phyloP scores from a whole-genome alignment of 805 yeast species.

The Blastobotrys attinorum region DNA sequence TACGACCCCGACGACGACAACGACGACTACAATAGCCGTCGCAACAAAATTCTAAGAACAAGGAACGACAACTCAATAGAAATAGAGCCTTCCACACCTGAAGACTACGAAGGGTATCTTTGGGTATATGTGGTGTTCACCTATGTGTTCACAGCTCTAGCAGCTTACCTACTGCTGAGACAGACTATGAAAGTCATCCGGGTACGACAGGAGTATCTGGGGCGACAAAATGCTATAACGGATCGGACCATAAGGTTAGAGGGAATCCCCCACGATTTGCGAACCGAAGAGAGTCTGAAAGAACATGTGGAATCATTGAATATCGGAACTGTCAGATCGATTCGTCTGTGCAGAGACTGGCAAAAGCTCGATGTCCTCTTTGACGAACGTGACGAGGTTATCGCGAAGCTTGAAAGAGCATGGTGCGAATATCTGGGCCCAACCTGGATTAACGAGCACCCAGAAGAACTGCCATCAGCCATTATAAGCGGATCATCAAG shows the following conservation, averaged over 20 bases:
- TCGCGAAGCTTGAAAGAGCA: slow-evolving; percentile 53
- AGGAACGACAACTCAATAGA: neutral
- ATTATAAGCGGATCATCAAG: neutral
- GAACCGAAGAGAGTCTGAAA: slow-evolving; percentile 62
- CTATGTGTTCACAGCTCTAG: slow-evolving; percentile 68
- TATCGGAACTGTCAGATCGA: slow-evolving; percentile 69
- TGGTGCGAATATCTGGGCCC: slow-evolving; percentile 65
- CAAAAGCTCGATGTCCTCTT: slow-evolving; percentile 58
- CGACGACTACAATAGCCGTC: slow-evolving; percentile 7
- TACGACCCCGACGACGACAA: slow-evolving; percentile 44
- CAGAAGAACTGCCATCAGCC: neutral
- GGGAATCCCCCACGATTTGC: slow-evolving; percentile 78
- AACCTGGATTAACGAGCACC: slow-evolving; percentile 13
- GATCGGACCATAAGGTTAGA: slow-evolving; percentile 83
- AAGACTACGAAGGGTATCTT: slow-evolving; percentile 47
- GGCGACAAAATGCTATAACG: slow-evolving; percentile 79
- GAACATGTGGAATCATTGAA: slow-evolving; percentile 70
- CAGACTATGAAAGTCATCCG: slow-evolving; percentile 69
- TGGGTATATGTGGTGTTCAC: slow-evolving; percentile 89
- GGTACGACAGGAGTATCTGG: slow-evolving; percentile 74
- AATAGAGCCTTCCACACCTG: slow-evolving; percentile 21
- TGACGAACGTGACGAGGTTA: slow-evolving; percentile 44
- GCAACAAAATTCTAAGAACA: neutral
- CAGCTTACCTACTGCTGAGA: slow-evolving; percentile 50
- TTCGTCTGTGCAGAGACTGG: slow-evolving; percentile 87